A percentile compares a stretch with the other conserved stretches of the same genome.
Conservation (phyloP, 2,329 filamentous ascomycete species). For the Penicillium sclerotigenum region DNA sequence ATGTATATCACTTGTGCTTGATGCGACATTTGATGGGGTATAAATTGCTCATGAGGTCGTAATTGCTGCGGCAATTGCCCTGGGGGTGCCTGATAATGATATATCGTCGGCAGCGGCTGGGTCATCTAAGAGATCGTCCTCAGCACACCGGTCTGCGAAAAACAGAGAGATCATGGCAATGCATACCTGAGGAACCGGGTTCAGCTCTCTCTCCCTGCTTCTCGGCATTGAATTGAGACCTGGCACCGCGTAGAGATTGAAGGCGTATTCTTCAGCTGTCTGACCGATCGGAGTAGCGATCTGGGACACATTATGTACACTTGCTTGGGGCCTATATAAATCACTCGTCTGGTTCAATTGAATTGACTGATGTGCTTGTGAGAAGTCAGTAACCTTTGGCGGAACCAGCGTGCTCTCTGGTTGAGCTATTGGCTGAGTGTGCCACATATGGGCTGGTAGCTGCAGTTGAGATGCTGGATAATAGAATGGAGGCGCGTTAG, state of each 20-base stretch:
- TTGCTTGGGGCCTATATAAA: not conserved
- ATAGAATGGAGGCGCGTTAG: conserved; percentile 14
- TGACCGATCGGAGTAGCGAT: not conserved
- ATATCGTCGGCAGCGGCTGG: conserved; percentile 2
- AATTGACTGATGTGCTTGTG: not conserved
- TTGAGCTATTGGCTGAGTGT: conserved; percentile 1
- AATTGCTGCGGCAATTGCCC: conserved; percentile 4
- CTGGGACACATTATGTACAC: not conserved
- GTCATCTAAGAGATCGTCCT: not conserved
- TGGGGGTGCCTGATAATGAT: conserved; percentile 13
- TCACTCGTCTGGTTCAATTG: not conserved
- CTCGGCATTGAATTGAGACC: not conserved
- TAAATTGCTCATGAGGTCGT: conserved; percentile 7
- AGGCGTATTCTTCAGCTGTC: conserved; percentile 3
- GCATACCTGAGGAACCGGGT: conserved; percentile 6
- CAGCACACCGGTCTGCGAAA: not conserved
- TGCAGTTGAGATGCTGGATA: conserved; percentile 17
- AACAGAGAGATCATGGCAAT: not conserved
- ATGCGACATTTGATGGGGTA: conserved; percentile 11
- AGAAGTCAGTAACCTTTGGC: not conserved
- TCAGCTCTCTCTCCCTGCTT: not conserved
- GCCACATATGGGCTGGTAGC: conserved; percentile 8
- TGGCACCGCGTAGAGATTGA: not conserved
- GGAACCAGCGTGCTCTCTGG: not conserved
- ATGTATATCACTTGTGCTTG: conserved; percentile 37